These are phyloP conservation scores for Globisporangium rhizosaccharum DNA, from an alignment of 352 stramenopile genomes.

Conservation along the genomic window DNA sequence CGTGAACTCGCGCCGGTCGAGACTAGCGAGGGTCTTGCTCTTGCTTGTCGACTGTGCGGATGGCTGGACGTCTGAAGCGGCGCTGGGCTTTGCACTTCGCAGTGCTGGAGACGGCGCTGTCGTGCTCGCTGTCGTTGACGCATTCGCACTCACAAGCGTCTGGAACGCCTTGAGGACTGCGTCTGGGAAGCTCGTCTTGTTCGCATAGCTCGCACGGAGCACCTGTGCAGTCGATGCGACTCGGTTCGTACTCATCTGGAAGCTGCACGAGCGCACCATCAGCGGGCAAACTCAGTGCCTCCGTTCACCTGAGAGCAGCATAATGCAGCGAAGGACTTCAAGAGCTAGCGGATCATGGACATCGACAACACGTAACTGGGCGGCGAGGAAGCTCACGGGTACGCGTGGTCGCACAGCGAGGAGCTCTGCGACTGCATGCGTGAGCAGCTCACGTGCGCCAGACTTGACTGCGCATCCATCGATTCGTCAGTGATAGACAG, in stretches of 20 bases:
- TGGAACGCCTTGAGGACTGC: conserved; percentile 5
- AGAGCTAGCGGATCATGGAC: neutral
- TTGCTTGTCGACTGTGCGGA: neutral
- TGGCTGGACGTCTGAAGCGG: neutral
- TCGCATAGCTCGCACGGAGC: conserved; percentile 4
- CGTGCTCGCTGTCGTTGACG: neutral
- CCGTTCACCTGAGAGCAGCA: no score
- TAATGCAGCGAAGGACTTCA: neutral
- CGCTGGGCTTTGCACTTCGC: neutral
- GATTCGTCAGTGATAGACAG: no score
- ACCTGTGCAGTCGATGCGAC: neutral
- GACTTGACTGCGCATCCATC: conserved; percentile 6
- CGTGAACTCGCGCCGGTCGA: conserved; percentile 4
- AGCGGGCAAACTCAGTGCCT: neutral
- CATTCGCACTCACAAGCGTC: neutral
- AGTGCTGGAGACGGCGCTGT: neutral
- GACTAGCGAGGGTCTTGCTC: neutral
- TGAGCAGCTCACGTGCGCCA: conserved; percentile 9
- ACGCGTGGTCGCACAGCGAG: conserved; percentile 6
- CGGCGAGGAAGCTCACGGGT: conserved; percentile 10
- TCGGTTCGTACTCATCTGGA: conserved; percentile 10
- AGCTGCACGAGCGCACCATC: neutral
- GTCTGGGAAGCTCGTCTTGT: conserved; percentile 7
- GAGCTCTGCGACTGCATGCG: conserved; percentile 6
- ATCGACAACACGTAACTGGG: conserved; percentile 7